Conservation (phyloP, 371 early-diverging fungal genomes). For the Capillidium heterosporum region DNA sequence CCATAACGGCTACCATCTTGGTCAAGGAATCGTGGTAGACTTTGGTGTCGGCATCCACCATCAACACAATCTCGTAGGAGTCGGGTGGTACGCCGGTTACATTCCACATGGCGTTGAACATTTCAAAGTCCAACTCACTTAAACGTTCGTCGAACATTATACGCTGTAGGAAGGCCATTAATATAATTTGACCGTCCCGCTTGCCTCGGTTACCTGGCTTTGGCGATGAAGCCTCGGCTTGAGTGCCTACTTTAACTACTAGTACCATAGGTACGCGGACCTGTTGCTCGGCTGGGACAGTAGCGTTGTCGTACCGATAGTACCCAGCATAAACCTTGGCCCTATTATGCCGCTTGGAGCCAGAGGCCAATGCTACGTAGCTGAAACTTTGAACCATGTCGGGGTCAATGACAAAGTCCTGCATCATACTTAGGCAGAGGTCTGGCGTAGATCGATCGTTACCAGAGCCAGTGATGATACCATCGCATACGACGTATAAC, state of each 20-base stretch:
- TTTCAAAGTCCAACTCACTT: constrained; percentile 86
- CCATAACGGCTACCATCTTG: constrained; percentile 53
- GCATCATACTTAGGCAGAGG: constrained; percentile 66
- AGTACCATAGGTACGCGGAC: constrained; percentile 66
- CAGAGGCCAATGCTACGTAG: constrained; percentile 93
- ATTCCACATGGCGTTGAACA: constrained; percentile 74
- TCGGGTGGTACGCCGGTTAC: constrained; percentile 67
- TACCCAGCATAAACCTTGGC: constrained; percentile 84
- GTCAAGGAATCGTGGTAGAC: constrained; percentile 56
- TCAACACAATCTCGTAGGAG: constrained; percentile 70
- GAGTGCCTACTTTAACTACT: constrained; percentile 85
- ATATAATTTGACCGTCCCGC: constrained; percentile 93
- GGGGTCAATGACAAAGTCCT: constrained; percentile 39
- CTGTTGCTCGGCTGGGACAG: constrained; percentile 24
- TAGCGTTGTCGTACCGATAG: constrained; percentile 48
- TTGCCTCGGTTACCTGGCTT: constrained; percentile 95
- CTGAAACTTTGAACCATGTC: constrained; percentile 40
- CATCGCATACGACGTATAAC: constrained; percentile 79
- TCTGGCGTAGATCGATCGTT: constrained; percentile 61
- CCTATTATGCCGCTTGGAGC: constrained; percentile 83
- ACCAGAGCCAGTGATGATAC: constrained; percentile 61
- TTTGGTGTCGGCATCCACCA: constrained; percentile 96
- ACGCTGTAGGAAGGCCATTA: constrained; percentile 92
- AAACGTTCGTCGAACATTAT: constrained; percentile 89
- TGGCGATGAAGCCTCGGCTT: constrained; percentile 36